Evolutionary conservation across 108 stramenopile species (phyloP).

Genomic region (Cyclotella cryptica): DNA sequence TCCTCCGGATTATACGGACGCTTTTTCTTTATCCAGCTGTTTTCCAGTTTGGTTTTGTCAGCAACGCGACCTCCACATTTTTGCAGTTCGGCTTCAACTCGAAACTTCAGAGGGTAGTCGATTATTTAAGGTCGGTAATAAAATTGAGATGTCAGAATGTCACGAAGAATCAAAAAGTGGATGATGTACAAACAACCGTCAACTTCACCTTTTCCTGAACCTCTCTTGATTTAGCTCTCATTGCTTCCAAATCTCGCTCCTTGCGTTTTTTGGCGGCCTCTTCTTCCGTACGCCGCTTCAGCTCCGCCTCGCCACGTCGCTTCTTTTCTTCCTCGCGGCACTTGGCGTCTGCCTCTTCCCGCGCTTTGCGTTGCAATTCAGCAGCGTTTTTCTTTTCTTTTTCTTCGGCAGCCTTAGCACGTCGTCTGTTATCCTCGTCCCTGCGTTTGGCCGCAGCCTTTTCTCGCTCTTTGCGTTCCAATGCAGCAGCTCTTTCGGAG

Average conservation of each 20-base stretch:
- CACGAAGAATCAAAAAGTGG: background rate
- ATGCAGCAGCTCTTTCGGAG: slow-evolving; percentile 1
- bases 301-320: slow-evolving; percentile 3
- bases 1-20: background rate
- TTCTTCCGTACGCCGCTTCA: slow-evolving; percentile 11
- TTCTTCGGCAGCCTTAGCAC: background rate
- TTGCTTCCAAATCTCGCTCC: slow-evolving; percentile 30
- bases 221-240: slow-evolving; percentile 30
- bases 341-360: slow-evolving; percentile 1
- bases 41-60: background rate
- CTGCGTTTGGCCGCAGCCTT: slow-evolving; percentile 9
- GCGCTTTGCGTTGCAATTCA: slow-evolving; percentile 16
- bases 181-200: background rate
- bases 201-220: slow-evolving; percentile 30
- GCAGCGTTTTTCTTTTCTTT: background rate
- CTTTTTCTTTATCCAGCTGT: slow-evolving; percentile 11
- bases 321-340: slow-evolving; percentile 22
- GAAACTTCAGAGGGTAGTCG: background rate
- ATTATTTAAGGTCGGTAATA: background rate
- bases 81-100: background rate
- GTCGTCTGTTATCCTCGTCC: slow-evolving; percentile 12
- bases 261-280: slow-evolving; percentile 11
- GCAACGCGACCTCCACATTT: background rate
- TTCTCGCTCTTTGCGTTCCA: slow-evolving; percentile 19
- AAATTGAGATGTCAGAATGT: too few relatives aligned